Evolutionary conservation across 2,329 filamentous ascomycete genomes (phyloP).

Genomic region (Paecilomyces sp.): DNA sequence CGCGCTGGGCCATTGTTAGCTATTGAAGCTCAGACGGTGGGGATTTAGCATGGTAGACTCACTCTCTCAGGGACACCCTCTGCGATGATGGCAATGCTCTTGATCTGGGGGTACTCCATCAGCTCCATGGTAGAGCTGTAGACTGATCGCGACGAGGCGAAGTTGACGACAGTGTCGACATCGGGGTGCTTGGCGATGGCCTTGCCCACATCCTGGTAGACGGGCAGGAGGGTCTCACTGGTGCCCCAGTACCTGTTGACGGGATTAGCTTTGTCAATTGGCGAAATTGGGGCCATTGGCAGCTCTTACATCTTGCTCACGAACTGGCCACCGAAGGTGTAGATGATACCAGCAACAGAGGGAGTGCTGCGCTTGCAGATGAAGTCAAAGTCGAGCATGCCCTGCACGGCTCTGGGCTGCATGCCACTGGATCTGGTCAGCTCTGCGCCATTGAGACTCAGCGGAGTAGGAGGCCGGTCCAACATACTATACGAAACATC

Average conservation of each 20-base stretch:
- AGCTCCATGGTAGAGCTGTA: conserved; percentile 98
- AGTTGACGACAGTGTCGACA: conserved; percentile 98
- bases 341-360: conserved; percentile 98
- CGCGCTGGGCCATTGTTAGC: conserved; percentile 53
- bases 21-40: not conserved
- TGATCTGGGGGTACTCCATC: conserved; percentile 94
- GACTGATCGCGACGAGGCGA: conserved; percentile 96
- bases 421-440: conserved; percentile 59
- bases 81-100: conserved; percentile 98
- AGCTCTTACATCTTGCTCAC: conserved; percentile 87
- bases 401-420: conserved; percentile 86
- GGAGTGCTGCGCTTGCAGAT: conserved; percentile 98
- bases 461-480: conserved; percentile 4
- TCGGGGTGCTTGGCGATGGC: conserved; percentile 94
- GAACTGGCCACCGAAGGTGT: conserved; percentile 99
- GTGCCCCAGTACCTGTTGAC: conserved; percentile 83
- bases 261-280: conserved; percentile 3
- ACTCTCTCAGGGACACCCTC: conserved; percentile 98
- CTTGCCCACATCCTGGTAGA: conserved; percentile 92
- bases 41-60: conserved; percentile 13
- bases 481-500: conserved; percentile 94
- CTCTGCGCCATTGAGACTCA: not conserved
- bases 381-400: conserved; percentile 99
- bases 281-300: no score
- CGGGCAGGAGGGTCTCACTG: conserved; percentile 94